These are phyloP conservation scores for Bertia moriformis DNA, from an alignment of 2,329 filamentous ascomycete species.

Conservation along the genomic window DNA sequence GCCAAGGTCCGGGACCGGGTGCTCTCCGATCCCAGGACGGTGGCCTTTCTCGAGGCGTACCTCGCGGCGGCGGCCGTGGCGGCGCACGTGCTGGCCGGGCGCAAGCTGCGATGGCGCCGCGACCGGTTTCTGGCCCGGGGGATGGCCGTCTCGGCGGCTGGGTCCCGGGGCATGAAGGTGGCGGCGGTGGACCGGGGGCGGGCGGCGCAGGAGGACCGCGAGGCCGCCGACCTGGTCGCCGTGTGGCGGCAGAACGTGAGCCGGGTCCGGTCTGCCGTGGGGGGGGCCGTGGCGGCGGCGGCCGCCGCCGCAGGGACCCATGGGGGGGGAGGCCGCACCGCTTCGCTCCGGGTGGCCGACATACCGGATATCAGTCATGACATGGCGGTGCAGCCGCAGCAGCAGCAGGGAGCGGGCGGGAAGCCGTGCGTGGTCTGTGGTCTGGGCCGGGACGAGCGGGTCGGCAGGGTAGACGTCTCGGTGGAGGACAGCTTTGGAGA, in stretches of 20 bases:
- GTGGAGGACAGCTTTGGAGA: conserved; percentile 88
- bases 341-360: conserved; percentile 25
- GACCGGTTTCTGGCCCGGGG: conserved; percentile 72
- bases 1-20: conserved; percentile 45
- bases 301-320: too few species aligned
- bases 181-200: conserved; percentile 73
- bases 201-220: conserved; percentile 68
- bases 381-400: conserved; percentile 54
- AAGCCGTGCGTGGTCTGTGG: conserved; percentile 77
- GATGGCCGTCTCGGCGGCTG: conserved; percentile 72
- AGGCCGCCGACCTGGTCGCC: conserved; percentile 62
- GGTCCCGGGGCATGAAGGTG: conserved; percentile 80
- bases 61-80: conserved; percentile 51
- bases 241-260: conserved; percentile 67
- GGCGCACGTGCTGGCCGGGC: conserved; percentile 69
- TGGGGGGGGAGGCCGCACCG: conserved; percentile 10
- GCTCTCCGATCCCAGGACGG: conserved; percentile 44
- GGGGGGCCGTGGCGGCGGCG: conserved; percentile 43
- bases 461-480: conserved; percentile 59
- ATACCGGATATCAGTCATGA: conserved; percentile 60
- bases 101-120: conserved; percentile 78
- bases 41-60: conserved; percentile 50
- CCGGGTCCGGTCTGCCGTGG: conserved; percentile 58
- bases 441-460: conserved; percentile 71
- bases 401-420: conserved; percentile 59